These are phyloP conservation scores for Mortierella antarctica DNA, from an alignment of 192 early-diverging fungal genomes.

Conservation along the genomic window DNA sequence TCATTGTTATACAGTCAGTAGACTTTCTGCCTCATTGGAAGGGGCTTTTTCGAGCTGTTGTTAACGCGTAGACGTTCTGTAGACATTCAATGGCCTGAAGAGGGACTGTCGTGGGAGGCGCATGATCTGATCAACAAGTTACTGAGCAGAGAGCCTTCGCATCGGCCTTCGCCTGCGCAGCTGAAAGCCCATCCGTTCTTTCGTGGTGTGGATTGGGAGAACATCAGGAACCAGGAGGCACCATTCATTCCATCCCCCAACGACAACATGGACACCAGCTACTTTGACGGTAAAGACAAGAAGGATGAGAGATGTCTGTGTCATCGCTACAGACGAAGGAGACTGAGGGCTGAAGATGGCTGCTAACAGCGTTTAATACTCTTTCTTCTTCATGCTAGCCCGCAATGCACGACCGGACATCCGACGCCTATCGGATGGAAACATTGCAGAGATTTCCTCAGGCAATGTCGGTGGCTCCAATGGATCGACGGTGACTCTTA, in stretches of 20 bases:
- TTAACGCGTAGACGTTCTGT: neutral
- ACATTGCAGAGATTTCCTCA: conserved; percentile 57
- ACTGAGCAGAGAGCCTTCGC: conserved; percentile 77
- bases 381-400: conserved; percentile 27
- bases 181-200: conserved; percentile 82
- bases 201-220: conserved; percentile 78
- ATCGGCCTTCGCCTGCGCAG: conserved; percentile 71
- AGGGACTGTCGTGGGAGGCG: conserved; percentile 69
- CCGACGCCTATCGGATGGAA: conserved; percentile 75
- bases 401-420: conserved; percentile 85
- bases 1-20: neutral
- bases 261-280: conserved; percentile 89
- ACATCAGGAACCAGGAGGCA: conserved; percentile 78
- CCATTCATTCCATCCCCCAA: conserved; percentile 88
- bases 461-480: conserved; percentile 12
- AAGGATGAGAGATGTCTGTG: neutral
- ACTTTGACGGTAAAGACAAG: conserved; percentile 78
- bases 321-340: neutral
- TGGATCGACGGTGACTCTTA: neutral
- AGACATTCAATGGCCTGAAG: conserved; percentile 76
- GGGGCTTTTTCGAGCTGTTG: neutral
- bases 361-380: neutral
- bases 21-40: neutral
- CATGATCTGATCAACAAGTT: conserved; percentile 79
- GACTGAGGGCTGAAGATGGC: neutral